Evolutionary conservation across 495 filamentous ascomycete species (phyloP), one percentile per base, ranked within the genome.

Genomic region (Penicillium canescens): DNA sequence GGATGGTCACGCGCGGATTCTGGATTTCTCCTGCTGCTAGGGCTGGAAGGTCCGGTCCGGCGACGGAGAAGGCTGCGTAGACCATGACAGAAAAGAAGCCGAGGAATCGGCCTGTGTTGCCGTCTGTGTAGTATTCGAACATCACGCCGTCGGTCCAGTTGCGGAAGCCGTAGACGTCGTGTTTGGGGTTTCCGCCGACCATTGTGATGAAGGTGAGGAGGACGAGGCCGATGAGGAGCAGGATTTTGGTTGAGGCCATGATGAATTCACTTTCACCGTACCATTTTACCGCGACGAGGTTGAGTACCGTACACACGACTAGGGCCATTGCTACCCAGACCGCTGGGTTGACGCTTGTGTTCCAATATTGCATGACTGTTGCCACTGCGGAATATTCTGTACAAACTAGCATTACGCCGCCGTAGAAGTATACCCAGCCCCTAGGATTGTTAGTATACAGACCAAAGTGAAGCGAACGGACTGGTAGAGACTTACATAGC

Each of bases 11-110:
- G 42, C 85, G 75, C 2, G 91, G 91, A 66, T 91, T 90, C 24
- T 80, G 79, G 33, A 89, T 85, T 70, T 96, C 91, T 54, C 88
- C 89, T 28, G 88, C 90, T 0, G 91, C 89, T n/a, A 95, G 80
- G 50, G 84, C 86, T 28, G 89, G 82, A 45, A 88, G 75, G 63
- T 93, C 89, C 1, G 80, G 79, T 26, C 81, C 82, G 8, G 76
- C 78, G 42, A 83, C 79, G 0, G 75, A 70, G 62, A 77, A 78
- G 2, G 70, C 72, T 0, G 72, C 71, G 44, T 75, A 75, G n/a
- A 76, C 61, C 53, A 79, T 61, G 11, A 70, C 70, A 9, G 69
- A 71, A 53, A 77, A 72, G 38, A 77, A 66, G 4, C 72, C 74
- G 1, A 78, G 61, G 38, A 75, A 75, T 0, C 73, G 66, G 6